Conservation (phyloP, 1,284 basidiomycete genomes). For the Cronartium quercuum region DNA sequence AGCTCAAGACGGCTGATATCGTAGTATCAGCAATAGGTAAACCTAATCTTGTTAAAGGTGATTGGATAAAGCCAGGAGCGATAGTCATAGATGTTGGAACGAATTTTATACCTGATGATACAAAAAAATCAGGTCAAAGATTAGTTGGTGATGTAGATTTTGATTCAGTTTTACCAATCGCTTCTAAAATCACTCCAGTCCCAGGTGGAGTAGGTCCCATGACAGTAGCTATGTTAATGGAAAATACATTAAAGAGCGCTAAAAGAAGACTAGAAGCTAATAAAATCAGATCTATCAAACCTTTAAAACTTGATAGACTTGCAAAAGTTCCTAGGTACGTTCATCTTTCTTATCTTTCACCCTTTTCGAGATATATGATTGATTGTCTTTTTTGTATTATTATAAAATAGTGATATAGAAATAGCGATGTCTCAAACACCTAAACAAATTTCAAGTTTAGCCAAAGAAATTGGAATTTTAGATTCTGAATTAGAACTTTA, state of each 20-base stretch:
- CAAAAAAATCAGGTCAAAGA: conserved; percentile 91
- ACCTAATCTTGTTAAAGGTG: conserved; percentile 80
- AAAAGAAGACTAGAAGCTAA: conserved; percentile 68
- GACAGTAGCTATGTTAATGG: conserved; percentile 98
- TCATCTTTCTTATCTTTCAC: neutral
- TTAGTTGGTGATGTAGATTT: conserved; percentile 95
- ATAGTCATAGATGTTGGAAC: conserved; percentile 96
- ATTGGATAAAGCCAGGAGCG: conserved; percentile 91
- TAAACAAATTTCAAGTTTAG: conserved; percentile 77
- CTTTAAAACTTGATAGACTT: conserved; percentile 69
- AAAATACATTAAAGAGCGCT: conserved; percentile 82
- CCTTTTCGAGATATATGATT: neutral
- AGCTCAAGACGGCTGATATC: conserved; percentile 82
- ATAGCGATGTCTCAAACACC: conserved; percentile 93
- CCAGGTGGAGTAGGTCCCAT: conserved; percentile 98
- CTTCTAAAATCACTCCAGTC: conserved; percentile 89
- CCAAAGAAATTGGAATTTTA: conserved; percentile 79
- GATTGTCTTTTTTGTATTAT: neutral
- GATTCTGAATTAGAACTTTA: conserved; percentile 87
- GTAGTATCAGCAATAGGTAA: conserved; percentile 90
- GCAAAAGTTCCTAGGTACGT: conserved; percentile 70
- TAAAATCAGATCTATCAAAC: conserved; percentile 62
- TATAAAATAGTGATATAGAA: conserved; percentile 71
- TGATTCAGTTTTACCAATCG: conserved; percentile 66
- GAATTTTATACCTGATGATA: conserved; percentile 87